These are phyloP conservation scores for Fusarium sp. DNA, from an alignment of 2,329 filamentous ascomycete species.

Conservation along the genomic window DNA sequence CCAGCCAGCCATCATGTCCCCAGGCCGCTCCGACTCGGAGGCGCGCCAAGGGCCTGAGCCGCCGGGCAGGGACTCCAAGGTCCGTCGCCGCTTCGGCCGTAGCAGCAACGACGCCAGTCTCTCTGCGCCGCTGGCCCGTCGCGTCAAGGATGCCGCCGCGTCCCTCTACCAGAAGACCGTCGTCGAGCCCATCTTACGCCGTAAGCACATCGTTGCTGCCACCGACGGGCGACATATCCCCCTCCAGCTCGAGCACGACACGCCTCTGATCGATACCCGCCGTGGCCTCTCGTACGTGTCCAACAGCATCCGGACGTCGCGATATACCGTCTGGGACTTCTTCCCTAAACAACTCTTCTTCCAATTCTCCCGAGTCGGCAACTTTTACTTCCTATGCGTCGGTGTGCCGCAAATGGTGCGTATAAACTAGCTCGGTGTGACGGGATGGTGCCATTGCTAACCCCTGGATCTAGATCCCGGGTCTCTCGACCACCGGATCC, in stretches of 20 bases:
- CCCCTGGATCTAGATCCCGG: constrained; percentile 63
- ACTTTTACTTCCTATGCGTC: constrained; percentile 88
- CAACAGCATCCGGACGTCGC: constrained; percentile 81
- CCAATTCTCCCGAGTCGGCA: constrained; percentile 87
- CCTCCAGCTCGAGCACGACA: constrained; percentile 52
- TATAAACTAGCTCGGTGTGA: neutral
- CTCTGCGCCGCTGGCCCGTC: constrained; percentile 30
- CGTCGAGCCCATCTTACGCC: constrained; percentile 67
- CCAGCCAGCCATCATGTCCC: constrained; percentile 29
- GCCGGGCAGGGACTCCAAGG: constrained; percentile 16
- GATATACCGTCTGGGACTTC: constrained; percentile 88
- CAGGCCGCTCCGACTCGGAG: constrained; percentile 26
- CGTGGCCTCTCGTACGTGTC: constrained; percentile 63
- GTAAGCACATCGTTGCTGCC: constrained; percentile 76
- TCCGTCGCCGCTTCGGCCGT: constrained; percentile 18
- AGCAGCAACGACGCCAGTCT: constrained; percentile 20
- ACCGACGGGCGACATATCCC: constrained; percentile 73
- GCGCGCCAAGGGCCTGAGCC: constrained; percentile 18
- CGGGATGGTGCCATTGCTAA: constrained; percentile 18
- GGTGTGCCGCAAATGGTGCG: constrained; percentile 80
- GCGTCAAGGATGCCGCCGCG: constrained; percentile 35
- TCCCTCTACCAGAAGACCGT: constrained; percentile 54
- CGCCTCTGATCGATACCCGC: constrained; percentile 61
- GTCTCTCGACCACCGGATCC: constrained; percentile 79
- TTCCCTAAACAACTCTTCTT: constrained; percentile 86